Evolutionary conservation across 352 stramenopile species (phyloP), one percentile per base, ranked within the genome.

Genomic region (Pythium vanterpoolii): DNA sequence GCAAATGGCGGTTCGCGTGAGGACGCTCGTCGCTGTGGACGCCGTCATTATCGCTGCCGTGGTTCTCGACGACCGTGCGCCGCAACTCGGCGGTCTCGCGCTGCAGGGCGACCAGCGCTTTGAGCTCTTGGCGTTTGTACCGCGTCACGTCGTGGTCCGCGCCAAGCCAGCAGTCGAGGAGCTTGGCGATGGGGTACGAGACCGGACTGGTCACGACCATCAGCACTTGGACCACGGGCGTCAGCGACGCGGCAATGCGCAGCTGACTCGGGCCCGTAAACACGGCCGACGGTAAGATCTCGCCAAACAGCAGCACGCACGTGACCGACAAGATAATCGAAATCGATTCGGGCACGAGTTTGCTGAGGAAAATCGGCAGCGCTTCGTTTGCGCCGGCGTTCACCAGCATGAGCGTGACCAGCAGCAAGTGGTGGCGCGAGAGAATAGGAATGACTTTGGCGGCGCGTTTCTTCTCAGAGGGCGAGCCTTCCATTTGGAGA

Each of bases 251-350:
- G 1, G 93, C 95, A 21, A 98, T 93, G 11, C 72, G 57, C 6
- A 99, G 75, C 69, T 98, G 95, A 62, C 96, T 83, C 6, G 93
- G 93, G 0, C 96, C 95, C 1, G 95, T 98, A 62, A 98, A 99
- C 7, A 99, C 69, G 0, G 95, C 96, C 1, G 82, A 96, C 10
- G 96, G 96, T 19, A 99, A 76, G 59, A 99, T 98, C 61, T 99
- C 96, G 10, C 96, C 96, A 72, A 98, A 98, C 27, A 98, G 66
- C 16, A 99, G 72, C 34, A 99, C 90, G 21, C 96, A 84, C 0
- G 92, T 98, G 3, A 98, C 95, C 9, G 92, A 98, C n/a, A 98
- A 73, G n/a, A 98, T 62, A 62, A 99, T 93, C 16, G 95, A 97
- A 9, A 95, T 63, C 19, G 75, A 73, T 53, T 93, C 77, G 0